These are phyloP conservation scores for Serendipita vermifera DNA, from an alignment of 768 basidiomycete species.

Conservation along the genomic window DNA sequence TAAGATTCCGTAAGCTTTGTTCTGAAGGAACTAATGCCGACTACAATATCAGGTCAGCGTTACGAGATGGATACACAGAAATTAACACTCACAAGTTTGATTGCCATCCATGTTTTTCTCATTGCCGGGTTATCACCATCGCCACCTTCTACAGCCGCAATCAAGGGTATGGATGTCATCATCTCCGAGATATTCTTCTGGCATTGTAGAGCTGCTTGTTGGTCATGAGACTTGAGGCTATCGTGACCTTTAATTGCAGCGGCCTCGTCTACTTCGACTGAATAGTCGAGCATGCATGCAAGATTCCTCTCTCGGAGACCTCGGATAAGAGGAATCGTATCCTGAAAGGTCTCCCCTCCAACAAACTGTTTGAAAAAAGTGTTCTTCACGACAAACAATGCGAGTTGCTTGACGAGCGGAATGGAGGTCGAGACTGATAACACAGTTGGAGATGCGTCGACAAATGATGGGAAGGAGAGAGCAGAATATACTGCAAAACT, in stretches of 20 bases:
- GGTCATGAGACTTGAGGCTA: slow-evolving; percentile 11
- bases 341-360: slow-evolving; percentile 69
- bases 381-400: slow-evolving; percentile 53
- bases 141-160: slow-evolving; percentile 65
- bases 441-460: slow-evolving; percentile 60
- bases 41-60: slow-evolving; percentile 24
- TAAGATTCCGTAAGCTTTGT: slow-evolving; percentile 46
- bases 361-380: slow-evolving; percentile 92
- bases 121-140: slow-evolving; percentile 17
- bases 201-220: slow-evolving; percentile 28
- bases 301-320: slow-evolving; percentile 52
- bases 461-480: slow-evolving; percentile 61
- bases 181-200: slow-evolving; percentile 64
- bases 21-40: slow-evolving; percentile 58
- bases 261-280: slow-evolving; percentile 66
- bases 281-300: slow-evolving; percentile 70
- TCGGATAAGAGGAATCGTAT: slow-evolving; percentile 50
- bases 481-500: slow-evolving; percentile 73
- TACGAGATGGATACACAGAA: neutral
- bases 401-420: slow-evolving; percentile 44
- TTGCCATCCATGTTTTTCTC: slow-evolving; percentile 66
- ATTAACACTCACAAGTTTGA: slow-evolving; percentile 53
- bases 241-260: slow-evolving; percentile 22
- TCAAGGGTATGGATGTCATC: slow-evolving; percentile 59
- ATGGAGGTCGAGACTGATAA: slow-evolving; percentile 47